phyloP scores from a whole-genome alignment of 805 yeast species.

The Candida schatavii region DNA sequence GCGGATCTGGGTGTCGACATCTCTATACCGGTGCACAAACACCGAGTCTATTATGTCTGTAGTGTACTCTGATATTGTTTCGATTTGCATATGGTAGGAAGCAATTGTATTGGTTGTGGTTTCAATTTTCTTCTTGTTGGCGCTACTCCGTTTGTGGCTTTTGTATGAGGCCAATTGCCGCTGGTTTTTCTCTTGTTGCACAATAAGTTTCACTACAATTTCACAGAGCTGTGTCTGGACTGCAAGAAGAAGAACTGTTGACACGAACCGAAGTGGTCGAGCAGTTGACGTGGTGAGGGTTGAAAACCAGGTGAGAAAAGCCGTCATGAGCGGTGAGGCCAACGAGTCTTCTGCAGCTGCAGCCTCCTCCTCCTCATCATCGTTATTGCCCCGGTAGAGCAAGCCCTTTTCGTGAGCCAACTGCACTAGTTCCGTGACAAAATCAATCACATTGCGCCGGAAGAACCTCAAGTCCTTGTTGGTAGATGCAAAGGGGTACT shows the following conservation, averaged over 20 bases:
- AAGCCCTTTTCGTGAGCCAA: slow-evolving; percentile 61
- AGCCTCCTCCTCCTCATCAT: slow-evolving; percentile 20
- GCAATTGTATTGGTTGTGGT: slow-evolving; percentile 43
- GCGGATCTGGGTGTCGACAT: slow-evolving; percentile 69
- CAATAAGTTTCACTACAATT: slow-evolving; percentile 35
- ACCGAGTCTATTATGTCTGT: slow-evolving; percentile 65
- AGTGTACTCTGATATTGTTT: slow-evolving; percentile 53
- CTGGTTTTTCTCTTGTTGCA: slow-evolving; percentile 41
- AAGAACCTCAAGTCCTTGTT: slow-evolving; percentile 47
- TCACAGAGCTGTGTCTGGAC: slow-evolving; percentile 62
- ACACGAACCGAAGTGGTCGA: slow-evolving; percentile 66
- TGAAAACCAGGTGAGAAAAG: slow-evolving; percentile 70
- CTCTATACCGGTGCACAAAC: slow-evolving; percentile 77
- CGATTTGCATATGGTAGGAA: slow-evolving; percentile 40
- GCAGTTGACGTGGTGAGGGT: slow-evolving; percentile 67
- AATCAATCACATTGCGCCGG: slow-evolving; percentile 51
- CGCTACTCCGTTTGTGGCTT: slow-evolving; percentile 12
- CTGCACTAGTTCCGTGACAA: slow-evolving; percentile 51
- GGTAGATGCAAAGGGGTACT: slow-evolving; percentile 62
- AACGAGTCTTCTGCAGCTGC: slow-evolving; percentile 15
- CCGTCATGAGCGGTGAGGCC: slow-evolving; percentile 47
- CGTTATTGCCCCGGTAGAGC: slow-evolving; percentile 37
- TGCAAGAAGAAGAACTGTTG: slow-evolving; percentile 57
- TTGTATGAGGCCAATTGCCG: slow-evolving; percentile 37
- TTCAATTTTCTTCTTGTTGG: slow-evolving; percentile 40